phyloP scores from a whole-genome alignment of 257 asterid genomes.

The Cynanchum wilfordii region DNA sequence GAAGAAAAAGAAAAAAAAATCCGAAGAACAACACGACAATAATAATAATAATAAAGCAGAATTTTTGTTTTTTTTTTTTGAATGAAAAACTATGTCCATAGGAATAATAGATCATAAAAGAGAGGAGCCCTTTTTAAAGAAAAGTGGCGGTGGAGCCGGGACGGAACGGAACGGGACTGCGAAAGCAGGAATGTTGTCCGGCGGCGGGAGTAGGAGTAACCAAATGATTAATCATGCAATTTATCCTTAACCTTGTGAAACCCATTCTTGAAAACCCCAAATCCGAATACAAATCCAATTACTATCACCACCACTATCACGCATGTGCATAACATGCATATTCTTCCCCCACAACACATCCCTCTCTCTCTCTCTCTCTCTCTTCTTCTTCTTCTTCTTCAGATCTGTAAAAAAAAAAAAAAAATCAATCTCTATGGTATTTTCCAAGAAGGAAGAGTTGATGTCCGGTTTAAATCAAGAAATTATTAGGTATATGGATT shows the following conservation, averaged over 20 bases:
- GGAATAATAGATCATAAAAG: no score
- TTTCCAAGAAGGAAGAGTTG: not conserved
- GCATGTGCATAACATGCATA: constrained; percentile 52
- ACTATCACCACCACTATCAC: constrained; percentile 41
- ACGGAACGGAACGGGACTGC: no score
- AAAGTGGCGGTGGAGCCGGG: no score
- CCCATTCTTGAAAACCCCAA: constrained; percentile 64
- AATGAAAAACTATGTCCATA: no score
- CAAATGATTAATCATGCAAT: constrained; percentile 18
- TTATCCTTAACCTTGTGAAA: constrained; percentile 50
- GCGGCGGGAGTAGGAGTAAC: constrained; percentile 6
- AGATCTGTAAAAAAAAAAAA: not conserved
- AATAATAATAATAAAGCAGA: no score
- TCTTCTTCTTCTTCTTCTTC: not conserved
- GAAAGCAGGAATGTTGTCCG: constrained; percentile 42
- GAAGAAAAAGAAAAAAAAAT: no score
- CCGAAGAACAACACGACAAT: no score
- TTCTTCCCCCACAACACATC: constrained; percentile 58
- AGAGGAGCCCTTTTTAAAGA: no score
- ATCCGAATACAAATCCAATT: constrained; percentile 61
- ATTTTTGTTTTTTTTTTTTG: no score
- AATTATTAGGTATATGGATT: not conserved
- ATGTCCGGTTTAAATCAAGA: not conserved
- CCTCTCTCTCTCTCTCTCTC: not conserved
- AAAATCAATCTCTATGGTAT: not conserved